Conservation (phyloP, 331 rosid genomes). For the Acacia concinna region DNA sequence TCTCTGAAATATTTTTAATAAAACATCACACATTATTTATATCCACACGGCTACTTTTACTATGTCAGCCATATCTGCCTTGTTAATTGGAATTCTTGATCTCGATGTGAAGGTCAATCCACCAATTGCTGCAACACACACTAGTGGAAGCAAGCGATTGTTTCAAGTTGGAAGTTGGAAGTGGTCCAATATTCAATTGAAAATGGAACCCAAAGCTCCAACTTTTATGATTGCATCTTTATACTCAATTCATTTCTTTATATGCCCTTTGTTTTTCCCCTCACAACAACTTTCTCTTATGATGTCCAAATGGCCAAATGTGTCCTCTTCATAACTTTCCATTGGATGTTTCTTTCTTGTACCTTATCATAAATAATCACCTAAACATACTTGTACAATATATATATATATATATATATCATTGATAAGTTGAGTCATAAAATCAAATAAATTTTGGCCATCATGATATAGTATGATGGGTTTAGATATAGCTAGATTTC, state of each 20-base stretch:
- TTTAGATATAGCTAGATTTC: background rate
- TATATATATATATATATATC: background rate
- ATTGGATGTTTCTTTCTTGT: background rate
- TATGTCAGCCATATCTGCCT: background rate
- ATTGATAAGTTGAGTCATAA: background rate
- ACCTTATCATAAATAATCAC: background rate
- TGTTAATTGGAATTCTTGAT: background rate
- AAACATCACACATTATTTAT: background rate
- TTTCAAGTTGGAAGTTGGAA: background rate
- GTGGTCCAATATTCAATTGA: slow-evolving; percentile 2
- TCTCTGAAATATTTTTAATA: no score
- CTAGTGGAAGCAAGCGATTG: background rate
- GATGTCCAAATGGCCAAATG: no score
- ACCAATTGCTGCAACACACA: background rate
- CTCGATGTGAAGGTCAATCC: background rate
- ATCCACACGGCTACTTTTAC: background rate
- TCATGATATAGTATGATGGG: background rate
- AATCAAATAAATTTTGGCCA: background rate
- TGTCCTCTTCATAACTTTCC: background rate
- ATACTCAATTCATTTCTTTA: background rate
- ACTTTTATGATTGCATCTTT: background rate
- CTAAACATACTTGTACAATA: background rate
- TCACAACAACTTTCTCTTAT: background rate
- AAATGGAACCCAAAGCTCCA: slow-evolving; percentile 1
- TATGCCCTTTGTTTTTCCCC: background rate